These are phyloP conservation scores for Xylariaceae sp. DNA, from an alignment of 2,329 filamentous ascomycete species.

Conservation along the genomic window DNA sequence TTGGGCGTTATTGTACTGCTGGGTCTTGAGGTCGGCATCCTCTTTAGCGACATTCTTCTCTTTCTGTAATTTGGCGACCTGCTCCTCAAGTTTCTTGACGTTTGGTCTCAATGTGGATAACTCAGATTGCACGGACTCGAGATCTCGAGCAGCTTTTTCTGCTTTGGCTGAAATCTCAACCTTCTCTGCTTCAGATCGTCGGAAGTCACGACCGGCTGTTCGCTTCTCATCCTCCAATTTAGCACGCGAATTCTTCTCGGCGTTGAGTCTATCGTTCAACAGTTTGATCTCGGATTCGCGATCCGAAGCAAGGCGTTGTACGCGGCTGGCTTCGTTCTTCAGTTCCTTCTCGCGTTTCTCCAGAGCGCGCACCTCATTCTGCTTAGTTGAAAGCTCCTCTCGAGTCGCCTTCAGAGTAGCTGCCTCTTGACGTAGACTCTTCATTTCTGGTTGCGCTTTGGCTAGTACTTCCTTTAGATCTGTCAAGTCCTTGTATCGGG, in stretches of 20 bases:
- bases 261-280: constrained; percentile 72
- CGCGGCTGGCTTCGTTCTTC: constrained; percentile 65
- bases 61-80: constrained; percentile 62
- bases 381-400: constrained; percentile 63
- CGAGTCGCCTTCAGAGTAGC: constrained; percentile 68
- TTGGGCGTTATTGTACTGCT: constrained; percentile 82
- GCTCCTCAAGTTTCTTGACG: constrained; percentile 67
- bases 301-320: constrained; percentile 67
- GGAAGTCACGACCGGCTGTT: constrained; percentile 70
- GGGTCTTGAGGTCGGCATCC: constrained; percentile 77
- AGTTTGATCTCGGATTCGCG: constrained; percentile 74
- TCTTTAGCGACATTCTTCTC: constrained; percentile 68
- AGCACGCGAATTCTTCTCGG: constrained; percentile 67
- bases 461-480: constrained; percentile 76
- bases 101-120: constrained; percentile 60
- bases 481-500: constrained; percentile 80
- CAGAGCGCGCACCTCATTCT: constrained; percentile 64
- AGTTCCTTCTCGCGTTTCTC: constrained; percentile 82
- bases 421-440: constrained; percentile 72
- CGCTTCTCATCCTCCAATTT: constrained; percentile 77
- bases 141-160: constrained; percentile 67
- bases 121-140: constrained; percentile 70
- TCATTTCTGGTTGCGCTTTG: constrained; percentile 83
- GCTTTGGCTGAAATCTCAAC: constrained; percentile 69
- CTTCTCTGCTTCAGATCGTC: constrained; percentile 73